Conservation (phyloP, 768 basidiomycete species). For the Lentinula edodes region DNA sequence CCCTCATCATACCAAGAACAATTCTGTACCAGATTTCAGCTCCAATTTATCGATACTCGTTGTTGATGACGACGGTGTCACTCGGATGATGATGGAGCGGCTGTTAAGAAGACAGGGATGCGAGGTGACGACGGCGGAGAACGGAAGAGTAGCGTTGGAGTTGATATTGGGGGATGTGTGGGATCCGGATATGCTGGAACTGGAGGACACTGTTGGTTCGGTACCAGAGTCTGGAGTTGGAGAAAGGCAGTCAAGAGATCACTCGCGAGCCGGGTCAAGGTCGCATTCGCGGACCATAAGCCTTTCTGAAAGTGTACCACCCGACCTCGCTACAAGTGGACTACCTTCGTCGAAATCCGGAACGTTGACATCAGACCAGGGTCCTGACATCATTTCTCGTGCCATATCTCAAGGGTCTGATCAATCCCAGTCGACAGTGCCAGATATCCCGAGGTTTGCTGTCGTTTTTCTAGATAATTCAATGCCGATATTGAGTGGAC, state of each 20-base stretch:
- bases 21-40: background rate
- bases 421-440: no score
- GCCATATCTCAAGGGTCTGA: background rate
- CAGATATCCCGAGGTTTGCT: background rate
- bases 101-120: slow-evolving; percentile 62
- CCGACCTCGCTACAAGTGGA: background rate
- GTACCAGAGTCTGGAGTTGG: background rate
- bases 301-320: background rate
- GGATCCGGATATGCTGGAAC: slow-evolving; percentile 5
- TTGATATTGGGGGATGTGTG: slow-evolving; percentile 35
- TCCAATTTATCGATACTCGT: slow-evolving; percentile 37
- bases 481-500: slow-evolving; percentile 63
- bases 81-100: slow-evolving; percentile 59
- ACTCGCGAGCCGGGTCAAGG: background rate
- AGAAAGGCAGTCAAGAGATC: background rate
- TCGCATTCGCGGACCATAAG: slow-evolving; percentile 1
- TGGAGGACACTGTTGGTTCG: background rate
- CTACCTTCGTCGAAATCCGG: no score
- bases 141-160: slow-evolving; percentile 57
- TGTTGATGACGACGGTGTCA: slow-evolving; percentile 63
- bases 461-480: slow-evolving; percentile 39
- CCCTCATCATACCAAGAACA: background rate
- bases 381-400: background rate
- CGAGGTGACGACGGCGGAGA: slow-evolving; percentile 56
- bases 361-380: background rate